Base-by-base conservation (phyloP, 176 grass and related monocot species). In the Phoenix roebelenii region DNA sequence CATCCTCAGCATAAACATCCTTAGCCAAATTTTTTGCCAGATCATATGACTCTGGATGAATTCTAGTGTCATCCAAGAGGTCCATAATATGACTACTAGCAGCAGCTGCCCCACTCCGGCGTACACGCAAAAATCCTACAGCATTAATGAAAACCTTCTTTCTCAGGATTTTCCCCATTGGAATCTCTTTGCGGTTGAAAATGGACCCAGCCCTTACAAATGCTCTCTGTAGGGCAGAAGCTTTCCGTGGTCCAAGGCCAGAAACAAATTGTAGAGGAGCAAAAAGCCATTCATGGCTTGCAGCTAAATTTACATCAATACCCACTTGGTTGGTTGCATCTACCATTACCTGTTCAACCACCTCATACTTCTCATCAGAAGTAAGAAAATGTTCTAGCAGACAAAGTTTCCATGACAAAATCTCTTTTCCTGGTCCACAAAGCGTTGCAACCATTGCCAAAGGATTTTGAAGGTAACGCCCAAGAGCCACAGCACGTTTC, bases 211-310 rank as follows among this genome's bases (percentile, higher is more conserved):
- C 82, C 54, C 94, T 87, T 14, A 99, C 75, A 52, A 99, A 77
- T 65, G 89, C 94, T 77, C 76, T 93, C 74, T 93, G 88, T 54
- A 99, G 57, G 24, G 78, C 76, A 44, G 94, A 80, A 25, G 94
- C 85, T 85, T 99, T 99, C 16, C 88, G 74, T 4, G 88, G 88
- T 7, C 94, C 88, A 56, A 99, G 54, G 67, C 94, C 94, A 70
- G 94, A 79, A 71, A 99, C 32, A 62, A 89, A 89, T 49, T 99
- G 94, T 66, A 99, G 60, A 50, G 88, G 89, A 51, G 94, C 86
- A 71, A 89, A 99, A 76, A 89, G 94, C 94, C 88, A 99, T 70
- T 99, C 94, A 16, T 93, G 94, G 59, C 82, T 99, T 71, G 94
- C 77, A 73, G 85, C 94, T 68, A 99, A 80, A 81, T 99, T 99